phyloP scores from a whole-genome alignment of 129 eudicot genomes.

The Mikania micrantha region DNA sequence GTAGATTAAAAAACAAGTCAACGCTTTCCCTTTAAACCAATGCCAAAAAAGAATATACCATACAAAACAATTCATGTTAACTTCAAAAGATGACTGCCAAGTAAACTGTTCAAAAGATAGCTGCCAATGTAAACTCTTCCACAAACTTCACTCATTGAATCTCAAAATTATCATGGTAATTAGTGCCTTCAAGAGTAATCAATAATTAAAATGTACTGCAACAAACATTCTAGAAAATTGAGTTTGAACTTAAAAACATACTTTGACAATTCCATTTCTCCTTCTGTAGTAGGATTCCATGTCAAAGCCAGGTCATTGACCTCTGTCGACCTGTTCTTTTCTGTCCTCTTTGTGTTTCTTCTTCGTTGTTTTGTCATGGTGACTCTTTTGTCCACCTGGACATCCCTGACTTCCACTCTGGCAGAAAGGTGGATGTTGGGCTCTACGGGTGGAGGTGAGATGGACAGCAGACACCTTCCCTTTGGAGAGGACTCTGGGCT shows the following conservation, averaged over 20 bases:
- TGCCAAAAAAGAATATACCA: not conserved
- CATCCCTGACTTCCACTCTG: constrained; percentile 69
- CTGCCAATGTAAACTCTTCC: not conserved
- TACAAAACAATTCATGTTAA: not conserved
- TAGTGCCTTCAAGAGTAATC: not conserved
- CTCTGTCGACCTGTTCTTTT: constrained; percentile 28
- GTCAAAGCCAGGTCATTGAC: constrained; percentile 31
- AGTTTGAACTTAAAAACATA: constrained; percentile 23
- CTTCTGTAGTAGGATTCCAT: constrained; percentile 42
- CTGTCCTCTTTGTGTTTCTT: constrained; percentile 29
- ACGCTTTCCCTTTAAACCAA: not conserved
- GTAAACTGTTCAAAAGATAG: not conserved
- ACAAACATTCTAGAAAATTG: not conserved
- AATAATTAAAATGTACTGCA: not conserved
- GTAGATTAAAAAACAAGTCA: not conserved
- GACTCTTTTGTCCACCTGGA: constrained; percentile 76
- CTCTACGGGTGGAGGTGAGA: constrained; percentile 28
- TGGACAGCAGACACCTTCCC: constrained; percentile 36
- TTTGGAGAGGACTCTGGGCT: constrained; percentile 47
- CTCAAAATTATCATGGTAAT: not conserved
- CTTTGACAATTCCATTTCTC: constrained; percentile 54
- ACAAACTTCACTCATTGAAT: not conserved
- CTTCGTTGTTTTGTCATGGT: constrained; percentile 30
- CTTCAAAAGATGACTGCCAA: not conserved
- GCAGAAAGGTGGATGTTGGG: constrained; percentile 21